Evolutionary conservation across 768 basidiomycete species (phyloP).

Genomic region (Basidioascus undulatus): DNA sequence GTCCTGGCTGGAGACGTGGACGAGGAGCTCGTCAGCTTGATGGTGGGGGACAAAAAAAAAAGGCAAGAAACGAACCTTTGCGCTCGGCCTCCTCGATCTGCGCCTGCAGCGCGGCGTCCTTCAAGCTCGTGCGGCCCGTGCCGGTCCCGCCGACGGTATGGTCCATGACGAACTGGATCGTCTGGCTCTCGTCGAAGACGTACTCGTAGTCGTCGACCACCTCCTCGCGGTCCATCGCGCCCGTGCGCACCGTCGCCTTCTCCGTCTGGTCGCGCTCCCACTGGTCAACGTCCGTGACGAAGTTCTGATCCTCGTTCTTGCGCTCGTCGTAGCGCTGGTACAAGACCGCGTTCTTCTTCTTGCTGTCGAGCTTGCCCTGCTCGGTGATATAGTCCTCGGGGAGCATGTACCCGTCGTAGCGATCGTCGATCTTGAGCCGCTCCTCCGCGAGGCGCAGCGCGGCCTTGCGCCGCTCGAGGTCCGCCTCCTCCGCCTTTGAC

Average conservation of each 20-base stretch:
- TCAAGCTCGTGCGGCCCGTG: conserved; percentile 44
- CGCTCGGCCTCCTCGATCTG: conserved; percentile 83
- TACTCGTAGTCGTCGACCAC: conserved; percentile 76
- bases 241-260: conserved; percentile 69
- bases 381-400: conserved; percentile 97
- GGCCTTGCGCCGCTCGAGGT: conserved; percentile 80
- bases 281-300: conserved; percentile 88
- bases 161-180: conserved; percentile 85
- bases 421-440: conserved; percentile 79
- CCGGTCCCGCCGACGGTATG: conserved; percentile 32
- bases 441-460: conserved; percentile 78
- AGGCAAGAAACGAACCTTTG: conserved; percentile 33
- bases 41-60: background rate
- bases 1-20: background rate
- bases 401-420: conserved; percentile 81
- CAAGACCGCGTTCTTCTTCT: conserved; percentile 75
- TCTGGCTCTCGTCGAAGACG: conserved; percentile 94
- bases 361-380: conserved; percentile 92
- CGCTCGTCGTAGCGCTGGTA: conserved; percentile 82
- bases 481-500: conserved; percentile 52
- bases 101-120: conserved; percentile 57
- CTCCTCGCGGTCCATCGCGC: conserved; percentile 71
- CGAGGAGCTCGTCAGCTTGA: background rate
- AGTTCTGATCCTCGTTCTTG: conserved; percentile 57
- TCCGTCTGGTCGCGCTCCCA: conserved; percentile 85